Conservation (phyloP, 768 basidiomycete genomes). For the Asterophora parasitica region DNA sequence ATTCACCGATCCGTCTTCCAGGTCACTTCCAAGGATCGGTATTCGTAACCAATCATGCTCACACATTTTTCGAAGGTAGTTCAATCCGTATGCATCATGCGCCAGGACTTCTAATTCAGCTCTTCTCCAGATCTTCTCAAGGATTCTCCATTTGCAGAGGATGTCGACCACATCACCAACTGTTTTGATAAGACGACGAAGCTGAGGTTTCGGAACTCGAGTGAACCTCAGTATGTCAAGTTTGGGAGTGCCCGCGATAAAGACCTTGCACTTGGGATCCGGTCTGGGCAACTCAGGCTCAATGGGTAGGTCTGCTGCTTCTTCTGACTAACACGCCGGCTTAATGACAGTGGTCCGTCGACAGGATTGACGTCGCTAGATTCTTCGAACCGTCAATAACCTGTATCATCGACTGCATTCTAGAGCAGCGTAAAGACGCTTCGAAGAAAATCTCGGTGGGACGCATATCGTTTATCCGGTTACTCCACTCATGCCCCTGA, state of each 20-base stretch:
- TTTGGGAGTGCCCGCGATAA: conserved; percentile 40
- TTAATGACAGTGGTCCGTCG: background rate
- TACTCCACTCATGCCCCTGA: too few species aligned
- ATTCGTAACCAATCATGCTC: conserved; percentile 36
- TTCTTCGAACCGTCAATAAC: conserved; percentile 25
- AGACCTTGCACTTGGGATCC: conserved; percentile 33
- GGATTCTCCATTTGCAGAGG: conserved; percentile 35
- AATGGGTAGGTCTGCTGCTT: conserved; percentile 27
- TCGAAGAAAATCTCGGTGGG: conserved; percentile 15
- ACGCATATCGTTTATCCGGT: too few species aligned
- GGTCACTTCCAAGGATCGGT: conserved; percentile 39
- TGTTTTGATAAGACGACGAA: conserved; percentile 45
- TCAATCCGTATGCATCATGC: too few species aligned
- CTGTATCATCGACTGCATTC: conserved; percentile 19
- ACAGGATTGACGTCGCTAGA: conserved; percentile 19
- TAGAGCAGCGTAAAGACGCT: conserved; percentile 8
- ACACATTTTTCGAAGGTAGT: conserved; percentile 29
- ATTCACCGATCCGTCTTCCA: conserved; percentile 14
- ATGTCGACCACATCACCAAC: conserved; percentile 34
- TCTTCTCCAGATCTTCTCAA: conserved; percentile 28
- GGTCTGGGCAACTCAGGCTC: conserved; percentile 42
- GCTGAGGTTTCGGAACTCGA: conserved; percentile 30
- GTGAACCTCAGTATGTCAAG: conserved; percentile 37
- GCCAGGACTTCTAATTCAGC: too few species aligned
- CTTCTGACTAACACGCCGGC: too few species aligned